phyloP scores from a whole-genome alignment of 441 rosid genomes.

The Bruguiera hainesii region DNA sequence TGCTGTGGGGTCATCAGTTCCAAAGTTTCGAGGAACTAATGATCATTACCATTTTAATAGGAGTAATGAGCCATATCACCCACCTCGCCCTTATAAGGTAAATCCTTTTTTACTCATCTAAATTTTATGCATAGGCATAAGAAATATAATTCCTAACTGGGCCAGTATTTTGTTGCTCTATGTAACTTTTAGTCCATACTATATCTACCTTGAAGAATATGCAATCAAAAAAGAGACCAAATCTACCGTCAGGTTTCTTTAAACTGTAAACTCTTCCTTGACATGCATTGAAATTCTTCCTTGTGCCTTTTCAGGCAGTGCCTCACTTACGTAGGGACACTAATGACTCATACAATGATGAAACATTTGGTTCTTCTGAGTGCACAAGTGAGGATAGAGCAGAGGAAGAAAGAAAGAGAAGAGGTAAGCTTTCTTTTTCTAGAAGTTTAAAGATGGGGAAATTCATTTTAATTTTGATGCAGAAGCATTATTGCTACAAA shows the following conservation, averaged over 20 bases:
- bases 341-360: conserved; percentile 77
- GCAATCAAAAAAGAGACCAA: background rate
- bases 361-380: conserved; percentile 95
- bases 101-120: conserved; percentile 20
- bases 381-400: conserved; percentile 73
- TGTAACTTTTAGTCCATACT: background rate
- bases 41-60: conserved; percentile 59
- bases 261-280: background rate
- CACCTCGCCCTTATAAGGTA: conserved; percentile 98
- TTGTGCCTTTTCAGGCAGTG: conserved; percentile 56
- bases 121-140: background rate
- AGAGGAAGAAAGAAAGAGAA: conserved; percentile 96
- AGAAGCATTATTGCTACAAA: conserved; percentile 7
- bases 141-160: background rate
- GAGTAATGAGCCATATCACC: conserved; percentile 89
- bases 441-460: conserved; percentile 6
- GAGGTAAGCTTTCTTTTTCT: conserved; percentile 51
- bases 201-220: background rate
- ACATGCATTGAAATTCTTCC: background rate
- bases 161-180: conserved; percentile 11
- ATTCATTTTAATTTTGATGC: conserved; percentile 3
- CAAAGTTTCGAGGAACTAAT: conserved; percentile 53
- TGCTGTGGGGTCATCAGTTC: conserved; percentile 55
- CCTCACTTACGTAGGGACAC: conserved; percentile 66
- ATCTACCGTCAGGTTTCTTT: background rate